Evolutionary conservation across 2,329 filamentous ascomycete species (phyloP), one percentile per base, ranked within the genome.

Genomic region (Ascomycota sp.): DNA sequence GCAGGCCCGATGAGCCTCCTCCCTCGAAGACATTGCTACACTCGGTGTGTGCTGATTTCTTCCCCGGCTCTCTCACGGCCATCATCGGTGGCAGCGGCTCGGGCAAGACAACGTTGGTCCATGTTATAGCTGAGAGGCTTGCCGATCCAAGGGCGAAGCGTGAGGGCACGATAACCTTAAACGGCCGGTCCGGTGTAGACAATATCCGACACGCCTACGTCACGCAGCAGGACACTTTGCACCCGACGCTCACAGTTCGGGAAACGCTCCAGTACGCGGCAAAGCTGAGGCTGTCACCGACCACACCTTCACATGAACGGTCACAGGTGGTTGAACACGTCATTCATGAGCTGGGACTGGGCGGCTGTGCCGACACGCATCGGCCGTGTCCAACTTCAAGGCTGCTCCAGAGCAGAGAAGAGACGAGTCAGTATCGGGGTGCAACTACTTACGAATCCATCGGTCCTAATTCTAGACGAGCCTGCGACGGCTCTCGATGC

Each of bases 381-480:
- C 30, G 78, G 78, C 1, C 75, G 72, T 39, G 66, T 64, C 32
- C 63, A 66, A 30, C 74, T 81, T 40, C 73, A 77, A 27, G 78
- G 77, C 0, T 83, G 78, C 41, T 82, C 75, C 27, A 78, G 79
- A 0, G 79, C 78, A 3, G 79, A 85, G 47, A 83, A 82, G 55
- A 60, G 78, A 36, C 58, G 78, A 21, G 75, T 75, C 1, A 81
- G 75, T 36, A 78, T 85, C 28, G 78, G 76, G 3, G 76, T 85
- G 4, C 78, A 83, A 48, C 58, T 85, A 32, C 56, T 85, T n/a
- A 70, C 75, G 4, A 85, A 83, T 43, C 78, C 79, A 2, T 80
- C 75, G 5, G 64, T 85, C 1, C 52, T 85, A 6, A 83, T 81
- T 46, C 62, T 82, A 15, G 79, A 86, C 41, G 79, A 85, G 41